Conservation (phyloP, 495 filamentous ascomycete species). For the Aspergillus ellipticus region DNA sequence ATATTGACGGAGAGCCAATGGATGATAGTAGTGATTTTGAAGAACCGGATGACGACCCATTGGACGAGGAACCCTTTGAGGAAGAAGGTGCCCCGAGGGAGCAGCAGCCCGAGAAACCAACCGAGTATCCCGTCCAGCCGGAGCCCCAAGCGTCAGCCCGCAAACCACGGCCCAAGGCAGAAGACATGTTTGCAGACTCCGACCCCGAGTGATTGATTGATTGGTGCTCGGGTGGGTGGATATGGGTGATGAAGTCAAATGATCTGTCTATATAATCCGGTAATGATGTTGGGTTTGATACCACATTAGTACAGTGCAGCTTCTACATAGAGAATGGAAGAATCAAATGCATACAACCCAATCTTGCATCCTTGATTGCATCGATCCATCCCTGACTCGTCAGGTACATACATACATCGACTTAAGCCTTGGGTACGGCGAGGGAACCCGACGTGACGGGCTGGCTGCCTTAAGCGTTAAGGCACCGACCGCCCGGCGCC, state of each 20-base stretch:
- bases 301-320: neutral
- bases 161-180: conserved; percentile 71
- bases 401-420: neutral
- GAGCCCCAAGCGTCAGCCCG: conserved; percentile 28
- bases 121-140: conserved; percentile 21
- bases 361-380: conserved; percentile 8
- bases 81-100: conserved; percentile 26
- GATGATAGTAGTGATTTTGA: conserved; percentile 54
- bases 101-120: conserved; percentile 16
- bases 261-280: neutral
- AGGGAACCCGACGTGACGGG: neutral
- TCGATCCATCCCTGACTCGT: neutral
- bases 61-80: conserved; percentile 48
- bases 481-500: conserved; percentile 1
- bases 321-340: too few species aligned
- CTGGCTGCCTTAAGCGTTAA: neutral
- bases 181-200: conserved; percentile 89
- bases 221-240: too few species aligned
- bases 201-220: conserved; percentile 38
- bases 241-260: neutral
- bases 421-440: too few species aligned
- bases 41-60: conserved; percentile 49
- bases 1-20: conserved; percentile 52
- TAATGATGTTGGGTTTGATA: neutral
- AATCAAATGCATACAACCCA: neutral